A percentile compares a stretch with the other conserved stretches of the same genome.
Conservation (phyloP, 768 basidiomycete genomes). For the Tylopilus rubrobrunneus region DNA sequence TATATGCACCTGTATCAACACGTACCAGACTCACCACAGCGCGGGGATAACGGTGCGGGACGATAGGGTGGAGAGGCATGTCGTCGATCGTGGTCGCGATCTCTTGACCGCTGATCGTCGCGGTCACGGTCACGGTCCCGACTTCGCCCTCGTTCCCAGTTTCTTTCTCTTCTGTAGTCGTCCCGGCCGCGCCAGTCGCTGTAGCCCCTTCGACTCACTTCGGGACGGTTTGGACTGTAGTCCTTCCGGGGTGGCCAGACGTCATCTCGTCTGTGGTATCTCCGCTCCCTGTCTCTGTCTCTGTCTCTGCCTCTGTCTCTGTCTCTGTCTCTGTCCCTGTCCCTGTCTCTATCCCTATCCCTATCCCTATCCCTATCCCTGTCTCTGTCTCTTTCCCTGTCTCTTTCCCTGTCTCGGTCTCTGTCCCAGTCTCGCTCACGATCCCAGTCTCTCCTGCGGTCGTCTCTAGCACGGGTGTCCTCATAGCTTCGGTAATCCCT, state of each 20-base stretch:
- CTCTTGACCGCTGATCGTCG: constrained; percentile 15
- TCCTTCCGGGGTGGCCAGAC: constrained; percentile 15
- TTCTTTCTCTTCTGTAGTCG: constrained; percentile 21
- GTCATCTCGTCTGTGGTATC: constrained; percentile 18
- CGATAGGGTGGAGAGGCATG: constrained; percentile 16
- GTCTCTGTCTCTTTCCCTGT: constrained; percentile 15
- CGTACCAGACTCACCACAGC: constrained; percentile 20
- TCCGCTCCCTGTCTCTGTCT: constrained; percentile 21
- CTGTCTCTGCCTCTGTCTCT: constrained; percentile 18
- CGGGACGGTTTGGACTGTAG: constrained; percentile 16
- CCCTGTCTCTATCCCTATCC: constrained; percentile 17
- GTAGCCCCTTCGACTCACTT: constrained; percentile 13
- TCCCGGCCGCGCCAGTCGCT: constrained; percentile 20
- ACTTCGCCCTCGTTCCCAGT: constrained; percentile 20
- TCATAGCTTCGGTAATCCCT: constrained; percentile 22
- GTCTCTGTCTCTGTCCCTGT: constrained; percentile 24
- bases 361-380: constrained; percentile 1
- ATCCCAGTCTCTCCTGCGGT: constrained; percentile 25
- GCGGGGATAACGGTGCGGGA: constrained; percentile 21
- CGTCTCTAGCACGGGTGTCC: constrained; percentile 18
- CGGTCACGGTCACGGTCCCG: constrained; percentile 13
- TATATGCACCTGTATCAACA: not conserved
- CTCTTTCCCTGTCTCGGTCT: constrained; percentile 8
- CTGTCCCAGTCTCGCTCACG: constrained; percentile 21
- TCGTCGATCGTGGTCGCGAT: constrained; percentile 22